Base-by-base conservation (phyloP, 192 early-diverging fungal species). In the Podila minutissima region DNA sequence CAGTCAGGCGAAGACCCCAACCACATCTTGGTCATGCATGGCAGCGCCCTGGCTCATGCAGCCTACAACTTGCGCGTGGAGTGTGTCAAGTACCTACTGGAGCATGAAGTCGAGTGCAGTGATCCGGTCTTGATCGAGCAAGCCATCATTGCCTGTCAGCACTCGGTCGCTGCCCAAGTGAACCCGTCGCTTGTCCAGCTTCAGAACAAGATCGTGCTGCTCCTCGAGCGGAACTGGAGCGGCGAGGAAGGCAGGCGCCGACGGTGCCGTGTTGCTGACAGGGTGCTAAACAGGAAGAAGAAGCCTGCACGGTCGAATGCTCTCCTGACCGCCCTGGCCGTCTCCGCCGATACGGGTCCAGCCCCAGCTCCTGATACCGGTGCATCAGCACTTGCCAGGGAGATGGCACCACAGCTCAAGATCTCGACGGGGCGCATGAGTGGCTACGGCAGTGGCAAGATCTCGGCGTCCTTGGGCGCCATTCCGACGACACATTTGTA, bases 101-200 rank as follows among this genome's bases (percentile, higher is more conserved):
- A 81, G 31, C 59, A 81, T 22, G 77, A 81, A 59, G 65, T 81
- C 49, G 77, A 81, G 29, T 81, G 77, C 57, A 81, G 77, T 37
- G 71, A 72, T 9, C 77, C 77, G 15, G 35, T 37, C 6, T 46
- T 66, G 31, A 59, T 81, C 6, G 71, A 81, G 20, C 77, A 71
- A 35, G 77, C 77, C 13, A 73, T 81, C 20, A 65, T 73, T 6
- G 77, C 77, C 11, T 81, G 77, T 31, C 66, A 69, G 2, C 66
- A 81, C 7, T 69, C 77, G 13, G 69, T 67, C 1, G 66, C 77
- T 1, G 77, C 77, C 32, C 31, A 73, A 46, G 77, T 81, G 46
- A 73, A 81, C 58, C 71, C 62, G 22, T 35, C 70, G 0, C 48
- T 81, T 33, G 67, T 72, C 2, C 11, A 38, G 28, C 28, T 26